Evolutionary conservation across 1,139 yeast genomes (phyloP).

Genomic region (Nadsonia commutata): DNA sequence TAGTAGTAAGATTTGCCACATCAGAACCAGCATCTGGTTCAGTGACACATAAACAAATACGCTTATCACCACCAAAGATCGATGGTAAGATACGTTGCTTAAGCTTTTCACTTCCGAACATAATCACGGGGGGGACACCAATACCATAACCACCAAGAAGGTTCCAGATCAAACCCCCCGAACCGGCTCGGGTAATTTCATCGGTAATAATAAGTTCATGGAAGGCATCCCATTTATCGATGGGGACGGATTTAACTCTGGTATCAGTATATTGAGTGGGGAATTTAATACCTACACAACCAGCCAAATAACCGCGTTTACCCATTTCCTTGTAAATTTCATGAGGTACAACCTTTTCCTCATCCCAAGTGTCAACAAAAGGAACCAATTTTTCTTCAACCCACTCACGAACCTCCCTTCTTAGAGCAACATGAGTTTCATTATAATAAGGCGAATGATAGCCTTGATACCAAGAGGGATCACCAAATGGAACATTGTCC

Average conservation of each 20-base stretch:
- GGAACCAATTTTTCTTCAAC: conserved; percentile 27
- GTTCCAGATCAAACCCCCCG: conserved; percentile 29
- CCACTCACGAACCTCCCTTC: conserved; percentile 27
- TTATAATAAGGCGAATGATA: conserved; percentile 27
- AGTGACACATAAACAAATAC: conserved; percentile 28
- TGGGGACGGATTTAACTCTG: conserved; percentile 21
- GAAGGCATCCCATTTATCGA: conserved; percentile 26
- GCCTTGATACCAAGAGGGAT: conserved; percentile 31
- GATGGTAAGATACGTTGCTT: conserved; percentile 24
- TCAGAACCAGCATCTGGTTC: conserved; percentile 33
- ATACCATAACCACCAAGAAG: conserved; percentile 27
- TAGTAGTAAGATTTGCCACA: conserved; percentile 28
- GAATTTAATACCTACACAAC: conserved; percentile 21
- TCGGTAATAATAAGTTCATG: conserved; percentile 25
- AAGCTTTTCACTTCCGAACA: conserved; percentile 22
- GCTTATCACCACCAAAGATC: conserved; percentile 25
- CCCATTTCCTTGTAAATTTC: conserved; percentile 21
- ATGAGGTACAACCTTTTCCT: conserved; percentile 22
- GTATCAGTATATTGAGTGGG: conserved; percentile 22
- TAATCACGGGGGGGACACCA: conserved; percentile 28
- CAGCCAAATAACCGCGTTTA: conserved; percentile 21
- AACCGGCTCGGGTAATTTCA: conserved; percentile 27
- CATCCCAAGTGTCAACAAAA: conserved; percentile 30
- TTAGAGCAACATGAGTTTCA: conserved; percentile 25
- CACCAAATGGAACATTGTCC: conserved; percentile 30